Base-by-base conservation (phyloP, 2,329 filamentous ascomycete genomes). In the Beauveria varroae region DNA sequence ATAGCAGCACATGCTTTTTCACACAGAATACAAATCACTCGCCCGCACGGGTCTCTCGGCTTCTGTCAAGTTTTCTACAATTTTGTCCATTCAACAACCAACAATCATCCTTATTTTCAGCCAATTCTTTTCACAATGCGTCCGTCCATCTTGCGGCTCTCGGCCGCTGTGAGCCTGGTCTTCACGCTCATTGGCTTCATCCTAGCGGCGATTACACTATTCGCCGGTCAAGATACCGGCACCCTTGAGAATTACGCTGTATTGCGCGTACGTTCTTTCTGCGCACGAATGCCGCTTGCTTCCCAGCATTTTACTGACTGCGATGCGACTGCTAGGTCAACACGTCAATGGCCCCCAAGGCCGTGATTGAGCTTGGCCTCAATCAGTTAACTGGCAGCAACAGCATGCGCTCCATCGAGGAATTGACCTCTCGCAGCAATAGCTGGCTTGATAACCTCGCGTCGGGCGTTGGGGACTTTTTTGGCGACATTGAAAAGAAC, bases 191-290 rank as follows among this genome's bases (percentile, higher is more conserved):
- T 51, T 30, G 46, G 52, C 46, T 40, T 56, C 30, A 50, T 61
- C 53, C 20, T 57, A 8, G 34, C 52, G n/a, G 43, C 28, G 10
- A 46, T 61, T 24, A 34, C 53, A 12, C 44, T 61, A 8, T 57
- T 61, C 20, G 52, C 60, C 9, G 60, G 60, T 22, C 46, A 34
- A 9, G 24, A 51, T 16, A 14, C 28, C 8, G 60, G 44, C 18
- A 44, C 40, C 12, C 52, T 62, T 14, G 60, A 62, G 57, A 49
- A 62, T 14, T 56, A 56, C 47, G 60, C 60, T 24, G 34, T 57
- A 1, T 14, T 52, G 2, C 44, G 53, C 12, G 60, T 62, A 52
- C 12, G 53, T 43, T 16, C 5, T 14, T 44, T 22, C 37, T 10
- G 8, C 41, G 14, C n/a, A 24, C n/a, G 34, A 10, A 22, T 18